phyloP scores from a whole-genome alignment of 108 stramenopile species.

The Cyclostephanos tholiformis region DNA sequence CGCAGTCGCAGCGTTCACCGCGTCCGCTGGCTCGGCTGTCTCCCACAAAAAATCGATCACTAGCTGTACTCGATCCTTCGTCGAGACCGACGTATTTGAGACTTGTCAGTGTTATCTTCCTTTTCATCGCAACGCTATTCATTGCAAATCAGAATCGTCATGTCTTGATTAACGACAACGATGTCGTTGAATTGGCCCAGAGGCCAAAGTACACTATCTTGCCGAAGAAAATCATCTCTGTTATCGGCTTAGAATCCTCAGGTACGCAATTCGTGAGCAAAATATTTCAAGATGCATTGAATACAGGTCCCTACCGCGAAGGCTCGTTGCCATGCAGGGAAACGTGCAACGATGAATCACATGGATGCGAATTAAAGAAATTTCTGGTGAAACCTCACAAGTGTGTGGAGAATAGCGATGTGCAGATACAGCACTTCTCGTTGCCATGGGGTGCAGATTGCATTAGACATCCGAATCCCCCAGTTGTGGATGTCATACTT shows the following conservation, averaged over 20 bases:
- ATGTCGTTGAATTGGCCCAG: not conserved
- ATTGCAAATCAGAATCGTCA: not conserved
- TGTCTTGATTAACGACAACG: not conserved
- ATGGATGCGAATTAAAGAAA: not conserved
- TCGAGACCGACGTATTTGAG: not conserved
- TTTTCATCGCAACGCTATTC: not conserved
- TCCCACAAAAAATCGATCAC: not conserved
- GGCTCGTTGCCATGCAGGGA: slow-evolving; percentile 22
- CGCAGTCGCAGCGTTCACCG: not conserved
- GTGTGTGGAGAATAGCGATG: not conserved
- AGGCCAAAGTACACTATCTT: slow-evolving; percentile 17
- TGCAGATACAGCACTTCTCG: slow-evolving; percentile 46
- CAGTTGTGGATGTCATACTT: slow-evolving; percentile 27
- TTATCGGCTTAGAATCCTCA: slow-evolving; percentile 40
- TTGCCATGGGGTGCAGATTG: slow-evolving; percentile 30
- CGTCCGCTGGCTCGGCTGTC: not conserved
- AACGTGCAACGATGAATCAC: slow-evolving; percentile 6
- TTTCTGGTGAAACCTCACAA: not conserved
- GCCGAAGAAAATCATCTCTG: slow-evolving; percentile 29
- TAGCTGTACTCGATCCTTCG: not conserved
- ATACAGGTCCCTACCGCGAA: slow-evolving; percentile 12
- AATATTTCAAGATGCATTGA: slow-evolving; percentile 21
- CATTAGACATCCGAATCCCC: slow-evolving; percentile 8
- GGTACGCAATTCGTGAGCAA: slow-evolving; percentile 34
- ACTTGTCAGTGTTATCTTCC: not conserved